These are phyloP conservation scores for Pythium grandisporangium DNA, from an alignment of 352 stramenopile genomes.

Conservation along the genomic window DNA sequence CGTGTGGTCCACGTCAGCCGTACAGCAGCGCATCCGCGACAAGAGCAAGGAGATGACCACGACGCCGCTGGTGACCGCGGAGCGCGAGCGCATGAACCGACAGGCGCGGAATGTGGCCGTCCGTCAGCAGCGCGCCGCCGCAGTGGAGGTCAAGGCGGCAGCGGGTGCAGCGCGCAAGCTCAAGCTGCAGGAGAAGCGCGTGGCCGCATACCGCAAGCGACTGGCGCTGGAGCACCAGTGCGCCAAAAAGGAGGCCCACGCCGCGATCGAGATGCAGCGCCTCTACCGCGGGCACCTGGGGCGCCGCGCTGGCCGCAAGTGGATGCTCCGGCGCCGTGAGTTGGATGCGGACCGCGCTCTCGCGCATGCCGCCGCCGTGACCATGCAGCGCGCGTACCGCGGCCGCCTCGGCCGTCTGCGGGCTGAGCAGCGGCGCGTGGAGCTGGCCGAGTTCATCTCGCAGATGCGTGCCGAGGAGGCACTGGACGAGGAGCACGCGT, in stretches of 20 bases:
- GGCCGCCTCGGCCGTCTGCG: conserved; percentile 74
- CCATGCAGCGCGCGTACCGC: conserved; percentile 81
- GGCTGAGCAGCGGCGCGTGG: conserved; percentile 78
- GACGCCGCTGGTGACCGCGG: conserved; percentile 23
- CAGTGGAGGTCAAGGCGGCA: conserved; percentile 54
- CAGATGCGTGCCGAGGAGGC: conserved; percentile 86
- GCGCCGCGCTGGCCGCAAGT: conserved; percentile 71
- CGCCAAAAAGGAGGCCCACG: conserved; percentile 41
- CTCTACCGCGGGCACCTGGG: conserved; percentile 74
- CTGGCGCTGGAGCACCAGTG: conserved; percentile 56
- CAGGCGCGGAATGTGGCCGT: conserved; percentile 31
- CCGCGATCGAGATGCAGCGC: conserved; percentile 56
- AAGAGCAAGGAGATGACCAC: too few species aligned
- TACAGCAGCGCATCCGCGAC: too few species aligned
- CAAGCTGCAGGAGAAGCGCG: conserved; percentile 57
- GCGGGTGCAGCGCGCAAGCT: conserved; percentile 45
- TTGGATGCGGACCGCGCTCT: conserved; percentile 77
- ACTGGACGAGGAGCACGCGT: conserved; percentile 82
- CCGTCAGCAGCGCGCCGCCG: conserved; percentile 22
- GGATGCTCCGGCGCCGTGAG: conserved; percentile 76
- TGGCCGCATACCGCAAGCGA: conserved; percentile 42
- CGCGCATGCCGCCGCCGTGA: conserved; percentile 65
- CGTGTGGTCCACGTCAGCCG: conserved; percentile 50
- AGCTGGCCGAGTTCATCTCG: conserved; percentile 91
- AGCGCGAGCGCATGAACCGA: conserved; percentile 41